Percentiles rank a stretch among this genome's conserved stretches.
phyloP scores from a whole-genome alignment of 108 stramenopile species.

The Cylindrotheca closterium region DNA sequence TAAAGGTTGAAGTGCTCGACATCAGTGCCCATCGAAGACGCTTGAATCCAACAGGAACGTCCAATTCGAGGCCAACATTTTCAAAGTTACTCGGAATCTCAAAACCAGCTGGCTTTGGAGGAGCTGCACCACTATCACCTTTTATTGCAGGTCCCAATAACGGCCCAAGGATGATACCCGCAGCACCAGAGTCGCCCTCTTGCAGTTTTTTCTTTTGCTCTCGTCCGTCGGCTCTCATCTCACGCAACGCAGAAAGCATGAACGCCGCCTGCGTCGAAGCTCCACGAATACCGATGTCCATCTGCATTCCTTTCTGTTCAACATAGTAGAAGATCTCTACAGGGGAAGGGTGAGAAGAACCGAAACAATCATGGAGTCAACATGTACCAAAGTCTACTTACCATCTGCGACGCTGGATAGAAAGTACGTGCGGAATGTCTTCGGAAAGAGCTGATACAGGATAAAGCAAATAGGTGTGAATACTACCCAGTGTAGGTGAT shows the following conservation, averaged over 20 bases:
- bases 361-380: not conserved
- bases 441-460: conserved; percentile 44
- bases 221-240: conserved; percentile 60
- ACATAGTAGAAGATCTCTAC: conserved; percentile 74
- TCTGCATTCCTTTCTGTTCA: conserved; percentile 85
- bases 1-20: conserved; percentile 48
- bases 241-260: conserved; percentile 75
- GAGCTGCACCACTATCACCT: conserved; percentile 55
- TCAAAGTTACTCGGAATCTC: conserved; percentile 61
- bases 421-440: conserved; percentile 59
- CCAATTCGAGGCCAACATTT: conserved; percentile 68
- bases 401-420: conserved; percentile 62
- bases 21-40: conserved; percentile 75
- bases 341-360: not conserved
- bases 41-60: conserved; percentile 72
- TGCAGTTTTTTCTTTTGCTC: conserved; percentile 51
- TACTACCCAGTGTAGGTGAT: conserved; percentile 61
- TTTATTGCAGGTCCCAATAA: conserved; percentile 67
- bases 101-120: conserved; percentile 47
- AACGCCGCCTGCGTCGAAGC: conserved; percentile 63
- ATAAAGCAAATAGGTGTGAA: conserved; percentile 58
- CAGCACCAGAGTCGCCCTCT: conserved; percentile 35
- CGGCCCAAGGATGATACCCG: conserved; percentile 51
- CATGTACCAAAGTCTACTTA: conserved; percentile 16
- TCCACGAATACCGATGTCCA: conserved; percentile 62